Conservation (phyloP, 352 stramenopile species). For the Pythium aristosporum region DNA sequence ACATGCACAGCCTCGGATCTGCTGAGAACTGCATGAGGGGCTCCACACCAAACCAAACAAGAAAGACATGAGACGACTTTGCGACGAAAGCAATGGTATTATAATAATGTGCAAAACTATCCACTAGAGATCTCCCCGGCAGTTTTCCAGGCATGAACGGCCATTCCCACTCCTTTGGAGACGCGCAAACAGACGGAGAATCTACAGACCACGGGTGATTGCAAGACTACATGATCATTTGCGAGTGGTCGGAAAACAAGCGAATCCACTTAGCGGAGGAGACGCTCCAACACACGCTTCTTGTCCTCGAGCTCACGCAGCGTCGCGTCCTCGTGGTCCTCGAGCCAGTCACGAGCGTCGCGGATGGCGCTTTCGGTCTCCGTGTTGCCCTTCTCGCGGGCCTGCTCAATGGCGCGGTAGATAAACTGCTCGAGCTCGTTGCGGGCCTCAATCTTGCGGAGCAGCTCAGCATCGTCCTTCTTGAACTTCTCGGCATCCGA, state of each 20-base stretch:
- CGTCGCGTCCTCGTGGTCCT: slow-evolving; percentile 98
- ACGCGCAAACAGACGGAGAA: slow-evolving; percentile 1
- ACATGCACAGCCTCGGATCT: too few species aligned
- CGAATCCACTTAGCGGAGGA: slow-evolving; percentile 35
- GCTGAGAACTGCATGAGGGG: too few species aligned
- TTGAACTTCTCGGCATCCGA: slow-evolving; percentile 97
- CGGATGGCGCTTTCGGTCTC: slow-evolving; percentile 92
- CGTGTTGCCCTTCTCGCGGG: slow-evolving; percentile 92
- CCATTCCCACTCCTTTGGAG: not conserved
- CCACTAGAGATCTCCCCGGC: slow-evolving; percentile 16
- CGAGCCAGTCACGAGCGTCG: slow-evolving; percentile 99
- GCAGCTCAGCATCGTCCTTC: slow-evolving; percentile 94
- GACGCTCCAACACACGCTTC: slow-evolving; percentile 63
- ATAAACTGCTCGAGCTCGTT: slow-evolving; percentile 97
- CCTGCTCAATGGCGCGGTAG: slow-evolving; percentile 94
- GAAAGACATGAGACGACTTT: not conserved
- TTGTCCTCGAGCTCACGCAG: slow-evolving; percentile 97
- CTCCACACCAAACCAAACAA: not conserved
- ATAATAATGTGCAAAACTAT: slow-evolving; percentile 41
- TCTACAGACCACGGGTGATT: slow-evolving; percentile 21
- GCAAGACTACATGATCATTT: slow-evolving; percentile 34
- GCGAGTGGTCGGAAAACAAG: not conserved
- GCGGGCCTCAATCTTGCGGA: slow-evolving; percentile 94
- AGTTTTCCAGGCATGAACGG: not conserved
- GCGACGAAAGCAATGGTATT: slow-evolving; percentile 25